Percentiles rank a stretch among this genome's conserved stretches.
phyloP scores from a whole-genome alignment of 1,139 yeast species.

The Saccharomycopsis hybrid region DNA sequence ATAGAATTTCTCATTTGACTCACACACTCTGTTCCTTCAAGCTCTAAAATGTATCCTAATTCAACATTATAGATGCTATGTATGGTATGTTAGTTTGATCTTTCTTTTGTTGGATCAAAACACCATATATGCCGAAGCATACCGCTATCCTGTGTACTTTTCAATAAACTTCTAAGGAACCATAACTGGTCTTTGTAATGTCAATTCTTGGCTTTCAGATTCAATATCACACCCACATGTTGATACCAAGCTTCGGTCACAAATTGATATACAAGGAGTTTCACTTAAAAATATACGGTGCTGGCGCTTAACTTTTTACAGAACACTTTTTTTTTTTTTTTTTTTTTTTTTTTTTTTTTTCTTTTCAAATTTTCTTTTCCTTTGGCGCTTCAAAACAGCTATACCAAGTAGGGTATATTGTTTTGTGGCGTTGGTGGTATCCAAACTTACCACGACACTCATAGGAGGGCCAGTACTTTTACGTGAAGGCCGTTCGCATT shows the following conservation, averaged over 20 bases:
- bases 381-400: no score
- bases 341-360: no score
- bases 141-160: conserved; percentile 5
- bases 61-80: conserved; percentile 2
- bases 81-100: conserved; percentile 6
- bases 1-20: neutral
- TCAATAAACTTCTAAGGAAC: neutral
- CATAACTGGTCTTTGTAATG: no score
- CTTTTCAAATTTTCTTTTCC: no score
- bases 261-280: no score
- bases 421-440: no score
- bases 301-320: neutral
- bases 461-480: no score
- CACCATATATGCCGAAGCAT: conserved; percentile 8
- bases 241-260: no score
- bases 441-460: no score
- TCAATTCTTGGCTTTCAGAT: neutral
- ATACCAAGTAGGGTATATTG: no score
- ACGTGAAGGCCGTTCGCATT: no score
- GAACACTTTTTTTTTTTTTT: neutral
- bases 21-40: conserved; percentile 6
- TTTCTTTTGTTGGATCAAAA: conserved; percentile 9
- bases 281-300: neutral
- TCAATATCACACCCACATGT: conserved; percentile 4
- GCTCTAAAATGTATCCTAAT: neutral